A percentile compares a stretch with the other conserved stretches of the same genome.
These are phyloP conservation scores for Neotropicomus parvogracilis DNA, from an alignment of 1,284 basidiomycete genomes.

Conservation along the genomic window DNA sequence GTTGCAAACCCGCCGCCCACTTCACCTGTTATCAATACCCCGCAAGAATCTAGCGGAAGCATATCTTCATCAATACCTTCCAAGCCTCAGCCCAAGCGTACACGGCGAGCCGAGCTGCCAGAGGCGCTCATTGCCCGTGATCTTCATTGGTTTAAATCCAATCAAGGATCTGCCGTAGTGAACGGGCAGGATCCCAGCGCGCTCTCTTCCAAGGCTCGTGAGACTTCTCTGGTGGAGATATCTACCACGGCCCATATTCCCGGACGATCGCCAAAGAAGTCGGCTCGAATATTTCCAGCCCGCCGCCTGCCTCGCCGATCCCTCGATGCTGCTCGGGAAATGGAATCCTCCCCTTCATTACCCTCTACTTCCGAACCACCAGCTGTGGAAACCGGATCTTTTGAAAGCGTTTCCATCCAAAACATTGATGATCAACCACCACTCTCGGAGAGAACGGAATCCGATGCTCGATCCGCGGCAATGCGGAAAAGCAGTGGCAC, in stretches of 20 bases:
- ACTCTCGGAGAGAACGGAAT: neutral
- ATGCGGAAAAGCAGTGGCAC: neutral
- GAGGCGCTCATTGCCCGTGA: constrained; percentile 30
- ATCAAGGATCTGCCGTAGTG: neutral
- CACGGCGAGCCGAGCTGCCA: constrained; percentile 21
- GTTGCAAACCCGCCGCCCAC: neutral
- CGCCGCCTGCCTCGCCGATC: constrained; percentile 23
- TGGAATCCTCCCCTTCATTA: neutral
- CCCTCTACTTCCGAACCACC: neutral
- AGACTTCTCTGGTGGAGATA: neutral
- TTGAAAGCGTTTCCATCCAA: neutral
- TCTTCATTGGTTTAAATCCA: constrained; percentile 30
- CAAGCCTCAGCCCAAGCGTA: constrained; percentile 31
- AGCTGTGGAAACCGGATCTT: neutral
- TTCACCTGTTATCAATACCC: neutral
- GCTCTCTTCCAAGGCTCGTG: constrained; percentile 1
- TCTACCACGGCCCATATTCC: constrained; percentile 2
- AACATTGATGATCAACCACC: constrained; percentile 3
- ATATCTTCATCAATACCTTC: constrained; percentile 1
- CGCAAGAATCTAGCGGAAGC: neutral
- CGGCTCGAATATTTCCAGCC: constrained; percentile 28
- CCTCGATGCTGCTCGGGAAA: neutral
- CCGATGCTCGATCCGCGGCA: neutral
- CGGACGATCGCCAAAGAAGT: constrained; percentile 14
- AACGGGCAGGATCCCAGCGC: neutral